A percentile compares a stretch with the other conserved stretches of the same genome.
Conservation (phyloP, 352 stramenopile species). For the Peronosclerospora sorghi region DNA sequence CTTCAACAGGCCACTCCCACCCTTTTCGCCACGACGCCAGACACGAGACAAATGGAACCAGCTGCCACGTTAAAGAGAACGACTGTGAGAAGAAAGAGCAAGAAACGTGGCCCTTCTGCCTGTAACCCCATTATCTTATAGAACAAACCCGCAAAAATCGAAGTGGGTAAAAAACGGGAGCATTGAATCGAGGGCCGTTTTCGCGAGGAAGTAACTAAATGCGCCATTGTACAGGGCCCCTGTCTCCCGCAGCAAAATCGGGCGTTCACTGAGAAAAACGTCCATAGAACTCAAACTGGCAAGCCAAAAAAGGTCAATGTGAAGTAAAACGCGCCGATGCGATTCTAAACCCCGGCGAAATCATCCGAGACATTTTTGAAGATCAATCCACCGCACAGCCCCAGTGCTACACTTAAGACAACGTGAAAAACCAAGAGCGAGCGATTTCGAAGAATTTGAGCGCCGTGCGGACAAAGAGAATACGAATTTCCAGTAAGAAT, state of each 20-base stretch:
- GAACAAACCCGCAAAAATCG: conserved; percentile 72
- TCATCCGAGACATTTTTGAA: conserved; percentile 80
- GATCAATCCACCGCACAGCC: conserved; percentile 55
- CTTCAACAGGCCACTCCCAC: conserved; percentile 61
- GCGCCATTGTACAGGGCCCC: conserved; percentile 74
- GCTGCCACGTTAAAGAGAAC: conserved; percentile 75
- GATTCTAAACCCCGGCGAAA: conserved; percentile 76
- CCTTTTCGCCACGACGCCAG: conserved; percentile 45
- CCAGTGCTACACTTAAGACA: conserved; percentile 42
- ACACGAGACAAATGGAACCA: conserved; percentile 65
- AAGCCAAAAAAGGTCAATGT: conserved; percentile 79
- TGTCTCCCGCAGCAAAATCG: conserved; percentile 70
- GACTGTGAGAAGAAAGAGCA: conserved; percentile 58
- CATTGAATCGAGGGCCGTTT: conserved; percentile 55
- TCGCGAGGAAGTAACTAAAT: conserved; percentile 73
- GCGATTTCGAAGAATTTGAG: conserved; percentile 66
- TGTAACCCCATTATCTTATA: conserved; percentile 84
- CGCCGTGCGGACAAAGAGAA: conserved; percentile 56
- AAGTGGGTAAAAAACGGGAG: conserved; percentile 54
- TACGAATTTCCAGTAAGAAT: conserved; percentile 43
- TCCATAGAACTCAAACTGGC: conserved; percentile 80
- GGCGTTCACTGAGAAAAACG: conserved; percentile 59
- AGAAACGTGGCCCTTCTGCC: conserved; percentile 39
- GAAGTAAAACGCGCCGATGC: conserved; percentile 77
- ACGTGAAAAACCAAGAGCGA: conserved; percentile 61